Evolutionary conservation across 305 asterid genomes (phyloP).

Genomic region (Fraxinus sp.): DNA sequence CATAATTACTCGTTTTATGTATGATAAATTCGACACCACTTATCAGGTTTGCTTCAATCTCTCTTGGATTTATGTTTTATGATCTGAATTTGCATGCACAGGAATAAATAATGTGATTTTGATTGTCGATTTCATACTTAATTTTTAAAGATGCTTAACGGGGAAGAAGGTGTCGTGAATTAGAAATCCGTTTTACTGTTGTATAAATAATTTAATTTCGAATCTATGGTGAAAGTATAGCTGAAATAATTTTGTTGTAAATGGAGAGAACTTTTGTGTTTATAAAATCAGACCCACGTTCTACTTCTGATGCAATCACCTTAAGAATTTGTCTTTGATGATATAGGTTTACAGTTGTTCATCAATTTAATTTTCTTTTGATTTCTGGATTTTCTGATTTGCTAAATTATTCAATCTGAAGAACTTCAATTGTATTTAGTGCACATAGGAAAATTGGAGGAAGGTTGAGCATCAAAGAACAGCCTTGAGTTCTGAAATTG

Average conservation of each 20-base stretch:
- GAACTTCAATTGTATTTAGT: background rate
- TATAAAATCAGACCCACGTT: background rate
- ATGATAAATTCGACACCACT: conserved; percentile 34
- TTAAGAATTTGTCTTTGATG: background rate
- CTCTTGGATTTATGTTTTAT: background rate
- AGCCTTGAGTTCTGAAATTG: background rate
- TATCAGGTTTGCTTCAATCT: conserved; percentile 25
- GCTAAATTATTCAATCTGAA: background rate
- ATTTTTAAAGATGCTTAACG: background rate
- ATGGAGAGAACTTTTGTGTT: background rate
- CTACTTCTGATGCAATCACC: background rate
- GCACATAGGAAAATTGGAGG: background rate
- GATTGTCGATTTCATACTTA: background rate
- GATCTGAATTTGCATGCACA: background rate
- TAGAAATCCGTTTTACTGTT: background rate
- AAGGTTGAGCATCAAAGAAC: background rate
- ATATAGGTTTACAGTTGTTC: background rate
- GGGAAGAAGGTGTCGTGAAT: background rate
- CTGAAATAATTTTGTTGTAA: background rate
- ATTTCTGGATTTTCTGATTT: background rate
- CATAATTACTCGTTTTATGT: conserved; percentile 33
- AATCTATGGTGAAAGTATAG: background rate
- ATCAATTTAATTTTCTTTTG: background rate
- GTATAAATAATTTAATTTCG: background rate
- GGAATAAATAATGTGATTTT: background rate